Percentiles rank a stretch among this genome's conserved stretches.
Conservation (phyloP, 2,329 filamentous ascomycete species). For the Diaporthe citri region DNA sequence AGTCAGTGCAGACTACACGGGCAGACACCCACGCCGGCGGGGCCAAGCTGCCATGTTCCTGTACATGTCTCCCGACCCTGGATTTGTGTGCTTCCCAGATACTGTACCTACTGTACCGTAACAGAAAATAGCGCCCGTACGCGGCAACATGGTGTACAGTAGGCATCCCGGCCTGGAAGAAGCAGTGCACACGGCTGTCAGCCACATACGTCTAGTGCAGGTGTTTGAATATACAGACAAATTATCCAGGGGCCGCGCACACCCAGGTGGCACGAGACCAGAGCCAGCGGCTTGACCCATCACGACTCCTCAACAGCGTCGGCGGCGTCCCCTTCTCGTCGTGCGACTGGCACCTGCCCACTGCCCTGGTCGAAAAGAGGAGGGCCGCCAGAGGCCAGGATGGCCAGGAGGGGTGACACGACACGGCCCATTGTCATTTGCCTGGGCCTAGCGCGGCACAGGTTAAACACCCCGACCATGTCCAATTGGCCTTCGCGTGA, state of each 20-base stretch:
- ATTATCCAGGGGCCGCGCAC: background rate
- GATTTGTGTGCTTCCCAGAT: background rate
- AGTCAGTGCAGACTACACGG: background rate
- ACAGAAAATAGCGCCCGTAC: background rate
- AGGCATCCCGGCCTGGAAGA: background rate
- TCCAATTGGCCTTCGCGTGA: conserved; percentile 35
- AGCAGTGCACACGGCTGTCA: background rate
- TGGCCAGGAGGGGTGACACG: conserved; percentile 30
- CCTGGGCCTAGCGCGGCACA: conserved; percentile 39
- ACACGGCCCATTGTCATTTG: conserved; percentile 28
- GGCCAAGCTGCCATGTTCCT: background rate
- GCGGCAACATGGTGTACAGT: background rate
- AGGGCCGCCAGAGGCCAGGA: background rate
- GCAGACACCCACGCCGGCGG: background rate
- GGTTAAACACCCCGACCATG: conserved; percentile 22
- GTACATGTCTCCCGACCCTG: background rate
- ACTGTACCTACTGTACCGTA: too few relatives aligned
- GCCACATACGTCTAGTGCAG: conserved; percentile 3
- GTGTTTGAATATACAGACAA: background rate
- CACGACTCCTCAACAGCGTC: conserved; percentile 1
- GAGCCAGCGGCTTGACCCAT: conserved; percentile 1
- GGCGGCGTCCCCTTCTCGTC: conserved; percentile 9
- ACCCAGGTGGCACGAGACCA: background rate
- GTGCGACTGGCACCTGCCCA: background rate
- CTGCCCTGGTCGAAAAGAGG: background rate